Percentiles rank a stretch among this genome's conserved stretches.
These are phyloP conservation scores for Ogataea methanolica DNA, from an alignment of 805 yeast species.

Conservation along the genomic window DNA sequence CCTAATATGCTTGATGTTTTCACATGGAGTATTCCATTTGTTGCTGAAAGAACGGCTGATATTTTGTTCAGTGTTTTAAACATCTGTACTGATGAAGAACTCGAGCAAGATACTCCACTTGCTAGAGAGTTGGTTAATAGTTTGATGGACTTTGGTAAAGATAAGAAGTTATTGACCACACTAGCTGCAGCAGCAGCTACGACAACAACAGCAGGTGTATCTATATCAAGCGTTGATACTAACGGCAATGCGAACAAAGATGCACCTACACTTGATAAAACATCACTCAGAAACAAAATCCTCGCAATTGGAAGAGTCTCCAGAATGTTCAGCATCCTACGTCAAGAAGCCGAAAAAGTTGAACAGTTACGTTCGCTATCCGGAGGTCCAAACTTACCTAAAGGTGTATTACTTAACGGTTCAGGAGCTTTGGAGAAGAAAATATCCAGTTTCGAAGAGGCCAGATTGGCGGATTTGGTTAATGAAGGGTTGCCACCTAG, in stretches of 20 bases:
- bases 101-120: constrained; percentile 66
- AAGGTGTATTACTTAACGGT: constrained; percentile 83
- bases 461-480: constrained; percentile 67
- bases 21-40: constrained; percentile 96
- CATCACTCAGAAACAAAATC: constrained; percentile 73
- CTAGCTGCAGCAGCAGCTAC: neutral
- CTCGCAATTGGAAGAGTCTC: constrained; percentile 95
- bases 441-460: constrained; percentile 76
- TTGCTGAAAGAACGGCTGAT: constrained; percentile 93
- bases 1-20: constrained; percentile 97
- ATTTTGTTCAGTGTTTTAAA: constrained; percentile 86
- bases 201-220: constrained; percentile 3
- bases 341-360: constrained; percentile 87
- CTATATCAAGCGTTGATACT: constrained; percentile 25
- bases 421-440: constrained; percentile 71
- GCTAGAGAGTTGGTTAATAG: constrained; percentile 37
- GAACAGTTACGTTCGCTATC: constrained; percentile 70
- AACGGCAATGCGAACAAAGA: constrained; percentile 7
- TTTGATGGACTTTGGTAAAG: constrained; percentile 18
- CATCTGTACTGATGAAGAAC: constrained; percentile 92
- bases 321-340: constrained; percentile 83
- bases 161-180: neutral
- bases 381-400: constrained; percentile 69
- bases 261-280: constrained; percentile 27
- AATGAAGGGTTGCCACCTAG: constrained; percentile 85